phyloP scores from a whole-genome alignment of 805 yeast genomes.

The Pichia cabralensis region DNA sequence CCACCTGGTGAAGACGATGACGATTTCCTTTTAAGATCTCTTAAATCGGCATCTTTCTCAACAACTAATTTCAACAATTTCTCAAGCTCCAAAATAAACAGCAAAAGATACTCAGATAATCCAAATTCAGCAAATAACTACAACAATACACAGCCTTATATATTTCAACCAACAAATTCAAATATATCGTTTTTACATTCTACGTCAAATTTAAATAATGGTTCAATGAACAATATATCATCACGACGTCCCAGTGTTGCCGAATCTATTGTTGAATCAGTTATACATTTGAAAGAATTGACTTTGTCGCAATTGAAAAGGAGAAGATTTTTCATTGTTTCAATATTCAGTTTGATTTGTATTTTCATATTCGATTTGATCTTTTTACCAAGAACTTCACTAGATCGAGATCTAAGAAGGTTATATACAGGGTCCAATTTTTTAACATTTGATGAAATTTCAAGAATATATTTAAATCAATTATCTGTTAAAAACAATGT shows the following conservation, averaged over 20 bases:
- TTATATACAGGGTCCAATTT: slow-evolving; percentile 55
- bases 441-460: slow-evolving; percentile 61
- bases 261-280: slow-evolving; percentile 21
- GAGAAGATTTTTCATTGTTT: slow-evolving; percentile 25
- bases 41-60: slow-evolving; percentile 4
- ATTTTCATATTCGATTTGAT: slow-evolving; percentile 54
- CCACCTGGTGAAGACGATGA: slow-evolving; percentile 7
- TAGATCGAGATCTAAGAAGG: slow-evolving; percentile 70
- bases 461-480: slow-evolving; percentile 39
- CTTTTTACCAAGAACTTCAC: slow-evolving; percentile 77
- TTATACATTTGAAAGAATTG: slow-evolving; percentile 19
- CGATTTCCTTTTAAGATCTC: slow-evolving; percentile 3
- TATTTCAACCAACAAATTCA: slow-evolving; percentile 2
- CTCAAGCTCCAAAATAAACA: background rate
- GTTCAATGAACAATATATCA: background rate
- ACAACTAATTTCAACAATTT: slow-evolving; percentile 1
- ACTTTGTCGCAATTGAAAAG: slow-evolving; percentile 22
- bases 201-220: background rate
- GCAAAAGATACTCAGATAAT: slow-evolving; percentile 3
- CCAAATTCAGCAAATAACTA: background rate
- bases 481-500: slow-evolving; percentile 18
- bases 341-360: slow-evolving; percentile 29
- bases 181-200: background rate
- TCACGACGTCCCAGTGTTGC: slow-evolving; percentile 9
- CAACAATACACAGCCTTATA: background rate